Percentiles rank a stretch among this genome's conserved stretches.
Conservation (phyloP, 2,329 filamentous ascomycete genomes). For the Talaromyces atroroseus region DNA sequence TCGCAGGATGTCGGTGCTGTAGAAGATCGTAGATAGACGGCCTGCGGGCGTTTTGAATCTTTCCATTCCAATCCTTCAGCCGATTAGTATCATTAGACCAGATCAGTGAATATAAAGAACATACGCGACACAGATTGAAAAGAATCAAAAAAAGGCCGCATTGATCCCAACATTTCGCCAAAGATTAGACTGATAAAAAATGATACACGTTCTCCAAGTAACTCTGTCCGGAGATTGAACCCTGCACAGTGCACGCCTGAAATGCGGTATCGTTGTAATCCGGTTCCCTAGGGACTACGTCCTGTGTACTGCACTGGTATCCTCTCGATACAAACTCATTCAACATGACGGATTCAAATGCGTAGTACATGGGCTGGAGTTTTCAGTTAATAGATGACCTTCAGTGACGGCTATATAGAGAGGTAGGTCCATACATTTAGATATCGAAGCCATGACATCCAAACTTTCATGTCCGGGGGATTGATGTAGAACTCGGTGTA, state of each 20-base stretch:
- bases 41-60: background rate
- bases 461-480: slow-evolving; percentile 42
- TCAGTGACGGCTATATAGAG: background rate
- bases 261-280: background rate
- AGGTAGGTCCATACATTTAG: slow-evolving; percentile 17
- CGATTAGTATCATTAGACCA: background rate
- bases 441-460: slow-evolving; percentile 42
- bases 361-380: slow-evolving; percentile 22
- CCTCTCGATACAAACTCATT: slow-evolving; percentile 28
- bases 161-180: slow-evolving; percentile 69
- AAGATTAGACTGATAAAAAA: slow-evolving; percentile 53
- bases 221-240: background rate
- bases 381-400: background rate
- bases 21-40: background rate
- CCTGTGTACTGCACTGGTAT: slow-evolving; percentile 24
- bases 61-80: background rate
- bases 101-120: background rate
- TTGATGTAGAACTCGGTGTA: slow-evolving; percentile 37
- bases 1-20: background rate
- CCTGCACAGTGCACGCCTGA: background rate
- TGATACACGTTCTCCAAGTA: slow-evolving; percentile 39
- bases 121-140: slow-evolving; percentile 27
- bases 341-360: slow-evolving; percentile 25
- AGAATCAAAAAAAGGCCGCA: slow-evolving; percentile 58
- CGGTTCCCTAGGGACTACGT: background rate